phyloP scores from a whole-genome alignment of 495 filamentous ascomycete genomes.

The Penicillium desertorum region DNA sequence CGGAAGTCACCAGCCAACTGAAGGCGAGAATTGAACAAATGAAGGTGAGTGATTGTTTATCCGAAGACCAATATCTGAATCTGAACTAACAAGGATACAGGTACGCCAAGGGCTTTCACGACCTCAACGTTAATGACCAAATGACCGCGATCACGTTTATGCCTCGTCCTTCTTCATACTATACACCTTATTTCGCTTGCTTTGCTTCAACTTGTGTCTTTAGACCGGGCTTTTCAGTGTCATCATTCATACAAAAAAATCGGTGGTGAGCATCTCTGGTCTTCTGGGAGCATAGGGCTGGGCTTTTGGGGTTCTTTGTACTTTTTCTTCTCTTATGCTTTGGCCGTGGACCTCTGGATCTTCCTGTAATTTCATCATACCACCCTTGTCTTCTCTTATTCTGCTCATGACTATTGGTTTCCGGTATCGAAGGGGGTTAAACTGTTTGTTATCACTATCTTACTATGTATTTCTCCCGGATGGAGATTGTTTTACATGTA shows the following conservation, averaged over 20 bases:
- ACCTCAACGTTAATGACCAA: conserved; percentile 42
- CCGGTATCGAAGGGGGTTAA: not conserved
- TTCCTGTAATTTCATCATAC: conserved; percentile 27
- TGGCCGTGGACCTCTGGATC: conserved; percentile 16
- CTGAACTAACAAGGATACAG: conserved; percentile 23
- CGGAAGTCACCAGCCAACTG: conserved; percentile 96
- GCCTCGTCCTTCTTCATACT: conserved; percentile 18
- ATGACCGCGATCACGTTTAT: conserved; percentile 30
- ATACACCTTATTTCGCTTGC: conserved; percentile 15
- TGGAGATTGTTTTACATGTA: not conserved
- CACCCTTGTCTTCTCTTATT: conserved; percentile 8
- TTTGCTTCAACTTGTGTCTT: conserved; percentile 20
- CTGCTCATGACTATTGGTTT: not conserved
- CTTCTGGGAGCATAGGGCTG: conserved; percentile 23
- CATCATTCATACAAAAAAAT: conserved; percentile 9
- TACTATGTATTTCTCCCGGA: not conserved
- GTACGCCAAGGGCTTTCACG: conserved; percentile 47
- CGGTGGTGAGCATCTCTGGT: conserved; percentile 20
- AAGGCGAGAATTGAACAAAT: conserved; percentile 94
- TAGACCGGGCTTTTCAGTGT: conserved; percentile 20
- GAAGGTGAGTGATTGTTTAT: conserved; percentile 54
- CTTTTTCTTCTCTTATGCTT: conserved; percentile 13
- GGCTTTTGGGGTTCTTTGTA: conserved; percentile 19
- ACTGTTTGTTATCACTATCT: not conserved
- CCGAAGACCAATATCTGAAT: not conserved